Percentiles rank a stretch among this genome's conserved stretches.
Evolutionary conservation across 305 asterid species (phyloP).

Genomic region (Petunia hybrid): DNA sequence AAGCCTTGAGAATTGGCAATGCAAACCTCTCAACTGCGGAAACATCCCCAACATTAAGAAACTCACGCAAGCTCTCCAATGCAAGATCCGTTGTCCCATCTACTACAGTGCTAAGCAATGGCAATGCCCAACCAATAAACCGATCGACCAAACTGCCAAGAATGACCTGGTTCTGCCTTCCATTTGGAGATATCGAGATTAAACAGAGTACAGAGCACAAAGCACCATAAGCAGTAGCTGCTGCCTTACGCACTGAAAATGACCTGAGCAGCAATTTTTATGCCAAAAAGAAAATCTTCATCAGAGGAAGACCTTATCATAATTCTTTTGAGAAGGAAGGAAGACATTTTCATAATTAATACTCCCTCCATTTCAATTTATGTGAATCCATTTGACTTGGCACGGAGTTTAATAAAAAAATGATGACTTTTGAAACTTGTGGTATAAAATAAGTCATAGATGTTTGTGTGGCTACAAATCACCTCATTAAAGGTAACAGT

Average conservation of each 20-base stretch:
- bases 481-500: too few relatives aligned
- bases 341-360: not conserved
- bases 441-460: too few relatives aligned
- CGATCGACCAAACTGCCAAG: slow-evolving; percentile 78
- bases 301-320: slow-evolving; percentile 2
- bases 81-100: slow-evolving; percentile 78
- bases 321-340: not conserved
- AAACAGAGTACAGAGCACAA: slow-evolving; percentile 80
- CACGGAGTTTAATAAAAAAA: too few relatives aligned
- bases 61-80: slow-evolving; percentile 85
- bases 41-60: slow-evolving; percentile 88
- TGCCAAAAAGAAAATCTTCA: slow-evolving; percentile 29
- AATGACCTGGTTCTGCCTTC: slow-evolving; percentile 85
- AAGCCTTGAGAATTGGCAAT: slow-evolving; percentile 90
- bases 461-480: too few relatives aligned
- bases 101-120: slow-evolving; percentile 64
- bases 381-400: too few relatives aligned
- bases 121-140: slow-evolving; percentile 95
- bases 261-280: slow-evolving; percentile 59
- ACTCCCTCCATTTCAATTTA: too few relatives aligned
- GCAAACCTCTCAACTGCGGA: slow-evolving; percentile 94
- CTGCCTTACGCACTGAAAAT: slow-evolving; percentile 85
- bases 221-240: slow-evolving; percentile 94
- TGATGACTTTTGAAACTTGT: too few relatives aligned
- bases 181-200: slow-evolving; percentile 68